Conservation (phyloP, 805 yeast genomes). For the Metschnikowia gelsemii region DNA sequence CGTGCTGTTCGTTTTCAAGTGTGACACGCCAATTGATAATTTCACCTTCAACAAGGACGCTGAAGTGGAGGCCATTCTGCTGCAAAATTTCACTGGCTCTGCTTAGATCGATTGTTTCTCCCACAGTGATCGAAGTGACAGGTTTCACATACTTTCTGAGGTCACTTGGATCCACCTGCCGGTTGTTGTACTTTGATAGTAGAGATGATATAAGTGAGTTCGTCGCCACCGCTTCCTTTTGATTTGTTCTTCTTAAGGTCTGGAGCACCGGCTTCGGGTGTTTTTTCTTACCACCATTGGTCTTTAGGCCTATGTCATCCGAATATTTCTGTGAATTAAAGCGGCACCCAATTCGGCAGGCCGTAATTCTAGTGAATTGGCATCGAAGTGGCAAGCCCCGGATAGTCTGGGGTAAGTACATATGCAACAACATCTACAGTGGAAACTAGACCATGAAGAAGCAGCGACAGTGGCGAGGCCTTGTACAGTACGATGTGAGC, state of each 20-base stretch:
- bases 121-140: constrained; percentile 69
- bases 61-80: constrained; percentile 23
- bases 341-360: background rate
- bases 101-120: constrained; percentile 66
- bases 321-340: constrained; percentile 1
- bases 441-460: background rate
- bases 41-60: constrained; percentile 59
- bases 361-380: background rate
- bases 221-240: constrained; percentile 22
- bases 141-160: constrained; percentile 37
- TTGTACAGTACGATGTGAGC: constrained; percentile 5
- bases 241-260: constrained; percentile 25
- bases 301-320: background rate
- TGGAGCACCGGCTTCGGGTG: constrained; percentile 13
- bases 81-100: constrained; percentile 39
- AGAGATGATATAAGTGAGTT: constrained; percentile 18
- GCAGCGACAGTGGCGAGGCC: background rate
- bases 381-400: background rate
- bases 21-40: constrained; percentile 50
- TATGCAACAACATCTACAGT: background rate
- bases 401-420: background rate
- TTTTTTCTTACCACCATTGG: constrained; percentile 7
- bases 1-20: constrained; percentile 36
- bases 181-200: constrained; percentile 17
- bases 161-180: constrained; percentile 23